These are phyloP conservation scores for Dipteronia dyeriana DNA, from an alignment of 345 rosid species.

Conservation along the genomic window DNA sequence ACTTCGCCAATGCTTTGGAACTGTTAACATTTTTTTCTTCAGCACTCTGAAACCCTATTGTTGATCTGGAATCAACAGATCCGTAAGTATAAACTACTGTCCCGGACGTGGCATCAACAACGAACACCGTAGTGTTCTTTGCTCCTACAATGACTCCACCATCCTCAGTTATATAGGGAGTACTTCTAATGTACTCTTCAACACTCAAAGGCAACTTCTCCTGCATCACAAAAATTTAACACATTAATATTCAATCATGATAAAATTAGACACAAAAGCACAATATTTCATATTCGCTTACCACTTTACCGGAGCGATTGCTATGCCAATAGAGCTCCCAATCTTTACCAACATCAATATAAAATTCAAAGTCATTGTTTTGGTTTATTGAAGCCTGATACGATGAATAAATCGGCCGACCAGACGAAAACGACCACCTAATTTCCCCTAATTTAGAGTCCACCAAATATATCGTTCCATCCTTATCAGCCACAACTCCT, in stretches of 20 bases:
- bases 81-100: slow-evolving; percentile 42
- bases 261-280: background rate
- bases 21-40: slow-evolving; percentile 37
- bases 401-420: slow-evolving; percentile 58
- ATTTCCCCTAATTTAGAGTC: slow-evolving; percentile 38
- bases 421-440: slow-evolving; percentile 55
- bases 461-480: slow-evolving; percentile 54
- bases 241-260: background rate
- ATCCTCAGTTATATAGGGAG: slow-evolving; percentile 49
- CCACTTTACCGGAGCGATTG: slow-evolving; percentile 43
- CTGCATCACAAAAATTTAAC: background rate
- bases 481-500: slow-evolving; percentile 48
- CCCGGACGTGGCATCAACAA: slow-evolving; percentile 63
- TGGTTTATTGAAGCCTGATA: slow-evolving; percentile 48
- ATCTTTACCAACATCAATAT: slow-evolving; percentile 62
- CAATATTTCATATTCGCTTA: slow-evolving; percentile 13
- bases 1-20: slow-evolving; percentile 33
- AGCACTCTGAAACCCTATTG: slow-evolving; percentile 19
- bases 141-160: slow-evolving; percentile 57
- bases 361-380: slow-evolving; percentile 40
- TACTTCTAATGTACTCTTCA: slow-evolving; percentile 55
- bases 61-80: slow-evolving; percentile 37
- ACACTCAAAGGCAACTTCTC: slow-evolving; percentile 39
- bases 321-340: slow-evolving; percentile 54
- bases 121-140: slow-evolving; percentile 52